Evolutionary conservation across 345 rosid genomes (phyloP), one percentile per base, ranked within the genome.

Genomic region (Eucalyptus regnans): DNA sequence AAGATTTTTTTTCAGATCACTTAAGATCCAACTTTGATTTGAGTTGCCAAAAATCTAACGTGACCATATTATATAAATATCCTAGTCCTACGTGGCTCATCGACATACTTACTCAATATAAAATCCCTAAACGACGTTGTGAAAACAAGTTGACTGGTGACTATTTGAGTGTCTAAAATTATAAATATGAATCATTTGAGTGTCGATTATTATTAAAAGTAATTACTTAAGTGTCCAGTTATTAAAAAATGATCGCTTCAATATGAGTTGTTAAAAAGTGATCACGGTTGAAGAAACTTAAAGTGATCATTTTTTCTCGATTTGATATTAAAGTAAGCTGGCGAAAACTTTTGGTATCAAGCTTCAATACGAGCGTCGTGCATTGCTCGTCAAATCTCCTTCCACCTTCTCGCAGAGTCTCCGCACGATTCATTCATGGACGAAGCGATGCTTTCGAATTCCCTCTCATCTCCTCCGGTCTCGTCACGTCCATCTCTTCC

Each of bases 61-160:
- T 52, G 9, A 52, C 5, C 10, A 20, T 52, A 52, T 52, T 7
- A 52, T 18, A 52, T 52, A 52, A 52, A 52, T 18, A 3, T 52
- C 1, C 22, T 52, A 20, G 25, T 52, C 2, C 10, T 52, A 52
- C 0, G 5, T 52, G 58, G 58, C 10, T 52, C 58, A 52, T 52
- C 2, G 1, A 3, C 58, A 52, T 20, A 52, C 9, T 52, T 52
- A 52, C 5, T 18, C 5, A 52, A 0, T 20, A 52, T 52, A 52
- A 1, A 52, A 3, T 52, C 58, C 25, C 25, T 4, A 20, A 20
- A 52, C 2, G 1, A 52, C 0, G 0, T 20, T 0, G 1, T 52
- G 25, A 52, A 52, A 9, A 52, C 58, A 52, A 52, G 58, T 52
- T 52, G 25, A 52, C 0, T 0, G 25, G 25, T 20, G 58, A 52